A percentile compares a stretch with the other conserved stretches of the same genome.
These are phyloP conservation scores for Neurospora sp. DNA, from an alignment of 2,329 filamentous ascomycete species.

Conservation along the genomic window DNA sequence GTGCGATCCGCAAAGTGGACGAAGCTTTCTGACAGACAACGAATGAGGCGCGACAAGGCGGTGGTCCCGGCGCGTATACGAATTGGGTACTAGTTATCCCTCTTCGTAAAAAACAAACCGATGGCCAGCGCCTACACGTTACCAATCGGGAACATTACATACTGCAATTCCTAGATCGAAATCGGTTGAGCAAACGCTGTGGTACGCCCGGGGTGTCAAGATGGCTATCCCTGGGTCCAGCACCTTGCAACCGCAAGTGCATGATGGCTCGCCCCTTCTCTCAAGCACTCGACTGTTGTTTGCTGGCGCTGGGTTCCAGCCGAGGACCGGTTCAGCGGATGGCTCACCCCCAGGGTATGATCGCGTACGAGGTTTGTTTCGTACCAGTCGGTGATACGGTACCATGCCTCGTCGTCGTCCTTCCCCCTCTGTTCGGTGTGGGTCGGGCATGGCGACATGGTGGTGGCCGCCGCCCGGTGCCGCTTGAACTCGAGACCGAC, in stretches of 20 bases:
- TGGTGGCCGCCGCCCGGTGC: not conserved
- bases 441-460: not conserved
- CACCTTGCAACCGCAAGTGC: not conserved
- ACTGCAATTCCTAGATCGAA: not conserved
- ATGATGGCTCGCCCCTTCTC: not conserved
- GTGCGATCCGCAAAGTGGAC: not conserved
- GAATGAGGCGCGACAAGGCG: not conserved
- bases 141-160: not conserved
- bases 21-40: not conserved
- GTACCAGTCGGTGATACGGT: not conserved
- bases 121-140: not conserved
- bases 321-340: not conserved
- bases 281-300: not conserved
- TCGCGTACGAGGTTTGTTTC: not conserved
- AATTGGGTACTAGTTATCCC: not conserved
- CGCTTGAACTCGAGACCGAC: not conserved
- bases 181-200: not conserved
- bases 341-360: not conserved
- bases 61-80: not conserved
- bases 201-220: not conserved
- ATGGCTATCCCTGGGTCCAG: not conserved
- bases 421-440: not conserved
- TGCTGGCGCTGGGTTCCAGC: not conserved
- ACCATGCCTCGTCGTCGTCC: not conserved
- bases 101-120: not conserved